Conservation (phyloP, 805 yeast species). For the Spathaspora girioi region DNA sequence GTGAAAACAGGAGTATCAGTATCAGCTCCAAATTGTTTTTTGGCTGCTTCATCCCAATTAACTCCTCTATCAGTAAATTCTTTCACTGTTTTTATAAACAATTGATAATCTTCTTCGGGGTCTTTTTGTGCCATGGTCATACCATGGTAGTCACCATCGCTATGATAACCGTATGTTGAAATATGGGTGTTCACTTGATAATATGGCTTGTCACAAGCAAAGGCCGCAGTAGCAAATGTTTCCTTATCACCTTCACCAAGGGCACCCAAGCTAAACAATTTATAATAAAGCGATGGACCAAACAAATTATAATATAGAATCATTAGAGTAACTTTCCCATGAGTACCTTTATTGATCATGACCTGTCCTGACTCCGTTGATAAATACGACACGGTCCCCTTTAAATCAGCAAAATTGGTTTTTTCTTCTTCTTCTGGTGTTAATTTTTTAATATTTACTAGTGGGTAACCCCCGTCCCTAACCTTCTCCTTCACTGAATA, state of each 20-base stretch:
- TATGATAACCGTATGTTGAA: constrained; percentile 15
- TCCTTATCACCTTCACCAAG: constrained; percentile 82
- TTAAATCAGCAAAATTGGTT: constrained; percentile 23
- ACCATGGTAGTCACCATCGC: constrained; percentile 21
- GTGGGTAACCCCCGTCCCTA: constrained; percentile 27
- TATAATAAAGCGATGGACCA: constrained; percentile 67
- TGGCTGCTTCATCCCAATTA: constrained; percentile 3
- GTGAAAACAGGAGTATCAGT: constrained; percentile 10
- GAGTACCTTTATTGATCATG: constrained; percentile 55
- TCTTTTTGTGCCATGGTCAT: constrained; percentile 29
- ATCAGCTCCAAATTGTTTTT: constrained; percentile 1
- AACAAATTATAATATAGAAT: constrained; percentile 59
- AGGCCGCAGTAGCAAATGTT: constrained; percentile 66
- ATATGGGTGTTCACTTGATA: constrained; percentile 17
- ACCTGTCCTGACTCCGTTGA: constrained; percentile 70
- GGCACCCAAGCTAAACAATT: constrained; percentile 63
- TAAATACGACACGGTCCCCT: constrained; percentile 61
- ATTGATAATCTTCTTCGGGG: constrained; percentile 22
- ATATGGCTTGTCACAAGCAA: constrained; percentile 8
- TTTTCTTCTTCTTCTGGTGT: constrained; percentile 32
- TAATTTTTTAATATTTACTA: constrained; percentile 29
- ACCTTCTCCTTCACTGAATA: constrained; percentile 16
- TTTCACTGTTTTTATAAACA: constrained; percentile 1
- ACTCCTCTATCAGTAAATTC: not conserved
- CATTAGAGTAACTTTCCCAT: constrained; percentile 53